Evolutionary conservation across 2,329 filamentous ascomycete species (phyloP), one percentile per base, ranked within the genome.

Genomic region (Ophidiomyces ophidiicola): DNA sequence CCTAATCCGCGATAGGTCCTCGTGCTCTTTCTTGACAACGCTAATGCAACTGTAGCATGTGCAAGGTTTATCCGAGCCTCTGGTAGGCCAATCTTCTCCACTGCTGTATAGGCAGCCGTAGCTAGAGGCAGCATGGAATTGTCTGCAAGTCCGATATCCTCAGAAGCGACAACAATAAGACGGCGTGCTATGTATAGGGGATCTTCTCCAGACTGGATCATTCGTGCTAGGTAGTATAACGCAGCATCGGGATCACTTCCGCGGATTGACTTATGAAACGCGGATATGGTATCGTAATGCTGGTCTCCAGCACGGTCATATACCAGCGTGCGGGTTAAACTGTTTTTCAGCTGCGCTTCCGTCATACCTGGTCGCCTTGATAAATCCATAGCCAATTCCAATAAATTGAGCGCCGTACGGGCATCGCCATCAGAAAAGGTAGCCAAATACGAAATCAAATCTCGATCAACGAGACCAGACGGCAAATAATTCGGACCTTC

Each of bases 261-360:
- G 32, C 90, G 81, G 6, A 96, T 79, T 2, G 86, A 86, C 54
- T 98, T 98, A 70, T 96, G 90, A 52, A 96, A 90, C 20, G 90
- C 90, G 1, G 84, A 93, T 53, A 98, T 96, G 38, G 83, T 90
- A 56, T 98, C 88, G 65, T 96, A 98, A 63, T 96, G 90, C 57
- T 94, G 85, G 60, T 98, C 90, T 37, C 90, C 88, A 0, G 82
- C 83, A 39, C 90, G 78, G 60, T 98, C 90, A 61, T 96, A 96
- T 10, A 96, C 86, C 1, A 96, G 69, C 0, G 88, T 96, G 56
- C 87, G 87, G 2, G 88, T 96, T 6, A 98, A 69, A 2, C 82
- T 74, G 1, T 76, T 68, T 56, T 94, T 94, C 55, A 98, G 76
- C 43, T 77, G 74, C 4, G 80, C 77, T 46, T 80, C 76, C 0